Evolutionary conservation across 1,139 yeast species (phyloP).

Genomic region (Candida sp.): DNA sequence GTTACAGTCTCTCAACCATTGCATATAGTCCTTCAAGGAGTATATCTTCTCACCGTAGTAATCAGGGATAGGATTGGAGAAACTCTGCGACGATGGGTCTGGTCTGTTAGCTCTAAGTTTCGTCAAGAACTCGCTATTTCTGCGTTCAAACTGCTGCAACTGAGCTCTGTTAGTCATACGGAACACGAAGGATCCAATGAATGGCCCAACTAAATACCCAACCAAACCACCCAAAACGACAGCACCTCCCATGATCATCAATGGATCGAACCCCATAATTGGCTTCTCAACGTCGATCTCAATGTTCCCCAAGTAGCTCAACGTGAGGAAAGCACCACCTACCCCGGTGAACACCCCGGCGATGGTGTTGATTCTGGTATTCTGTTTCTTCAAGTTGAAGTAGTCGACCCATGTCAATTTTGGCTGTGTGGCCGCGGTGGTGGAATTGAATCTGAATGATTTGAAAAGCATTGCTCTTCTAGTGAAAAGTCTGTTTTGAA

Average conservation of each 20-base stretch:
- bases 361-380: constrained; percentile 69
- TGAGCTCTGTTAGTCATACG: constrained; percentile 52
- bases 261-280: constrained; percentile 86
- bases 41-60: constrained; percentile 97
- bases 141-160: constrained; percentile 52
- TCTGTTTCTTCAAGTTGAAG: constrained; percentile 73
- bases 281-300: constrained; percentile 85
- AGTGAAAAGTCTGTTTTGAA: constrained; percentile 12
- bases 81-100: constrained; percentile 91
- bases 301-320: constrained; percentile 77
- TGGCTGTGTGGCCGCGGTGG: constrained; percentile 7
- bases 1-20: constrained; percentile 95
- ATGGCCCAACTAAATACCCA: constrained; percentile 87
- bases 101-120: constrained; percentile 82
- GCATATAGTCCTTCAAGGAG: constrained; percentile 83
- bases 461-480: constrained; percentile 6
- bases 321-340: constrained; percentile 70
- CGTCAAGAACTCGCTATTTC: constrained; percentile 75
- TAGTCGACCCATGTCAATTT: constrained; percentile 76
- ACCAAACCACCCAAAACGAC: constrained; percentile 71
- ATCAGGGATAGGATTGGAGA: constrained; percentile 96
- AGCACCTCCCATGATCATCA: constrained; percentile 73
- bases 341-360: constrained; percentile 74
- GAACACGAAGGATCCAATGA: constrained; percentile 76
- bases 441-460: constrained; percentile 24